A percentile compares a stretch with the other conserved stretches of the same genome.
Conservation (phyloP, 1,284 basidiomycete species). For the Volvariella volvacea region DNA sequence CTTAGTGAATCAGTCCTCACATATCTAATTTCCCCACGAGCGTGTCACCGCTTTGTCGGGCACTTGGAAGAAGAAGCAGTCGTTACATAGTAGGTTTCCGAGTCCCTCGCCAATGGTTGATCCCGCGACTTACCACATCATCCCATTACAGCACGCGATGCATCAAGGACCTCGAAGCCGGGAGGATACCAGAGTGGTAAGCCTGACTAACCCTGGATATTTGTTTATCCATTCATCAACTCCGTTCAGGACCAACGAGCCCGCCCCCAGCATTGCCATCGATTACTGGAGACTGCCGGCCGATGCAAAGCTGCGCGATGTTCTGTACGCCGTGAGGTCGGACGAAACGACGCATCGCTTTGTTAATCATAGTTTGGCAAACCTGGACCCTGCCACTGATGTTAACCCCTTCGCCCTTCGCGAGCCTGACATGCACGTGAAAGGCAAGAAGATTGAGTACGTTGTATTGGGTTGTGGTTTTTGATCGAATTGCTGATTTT, state of each 20-base stretch:
- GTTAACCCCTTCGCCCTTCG: constrained; percentile 88
- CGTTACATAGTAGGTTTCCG: constrained; percentile 61
- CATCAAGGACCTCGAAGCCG: constrained; percentile 81
- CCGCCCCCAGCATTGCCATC: constrained; percentile 86
- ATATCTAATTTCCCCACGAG: constrained; percentile 77
- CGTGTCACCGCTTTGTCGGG: constrained; percentile 91
- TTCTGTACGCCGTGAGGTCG: constrained; percentile 84
- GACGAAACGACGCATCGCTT: constrained; percentile 93
- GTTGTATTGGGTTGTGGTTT: constrained; percentile 19
- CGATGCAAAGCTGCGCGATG: constrained; percentile 78
- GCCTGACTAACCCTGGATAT: too few species aligned
- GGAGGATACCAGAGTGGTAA: constrained; percentile 83
- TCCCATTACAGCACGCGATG: constrained; percentile 62
- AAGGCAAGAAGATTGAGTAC: constrained; percentile 71
- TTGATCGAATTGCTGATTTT: constrained; percentile 11
- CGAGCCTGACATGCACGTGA: constrained; percentile 81
- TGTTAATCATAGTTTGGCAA: constrained; percentile 89
- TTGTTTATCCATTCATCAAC: too few species aligned
- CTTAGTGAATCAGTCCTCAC: constrained; percentile 49
- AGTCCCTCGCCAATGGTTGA: constrained; percentile 1
- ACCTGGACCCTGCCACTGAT: constrained; percentile 69
- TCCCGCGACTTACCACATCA: not conserved
- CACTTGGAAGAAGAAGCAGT: constrained; percentile 94
- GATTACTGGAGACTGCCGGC: constrained; percentile 86
- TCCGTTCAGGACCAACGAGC: constrained; percentile 49